Conservation (phyloP, 345 rosid species). For the Gossypium australe region DNA sequence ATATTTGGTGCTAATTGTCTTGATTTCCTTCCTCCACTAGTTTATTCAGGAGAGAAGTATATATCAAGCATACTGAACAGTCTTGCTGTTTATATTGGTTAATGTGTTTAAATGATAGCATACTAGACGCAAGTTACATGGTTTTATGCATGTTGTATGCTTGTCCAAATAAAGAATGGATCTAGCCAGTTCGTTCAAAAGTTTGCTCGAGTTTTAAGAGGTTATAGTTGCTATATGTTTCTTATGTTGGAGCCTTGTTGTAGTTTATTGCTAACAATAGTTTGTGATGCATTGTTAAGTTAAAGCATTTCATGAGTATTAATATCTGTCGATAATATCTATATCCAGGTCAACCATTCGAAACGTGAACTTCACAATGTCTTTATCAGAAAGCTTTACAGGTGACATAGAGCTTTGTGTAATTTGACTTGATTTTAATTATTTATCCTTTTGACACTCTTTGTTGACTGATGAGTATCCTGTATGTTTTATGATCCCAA, state of each 20-base stretch:
- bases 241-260: background rate
- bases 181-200: background rate
- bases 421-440: background rate
- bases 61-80: background rate
- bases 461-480: constrained; percentile 3
- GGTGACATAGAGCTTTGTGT: constrained; percentile 35
- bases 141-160: background rate
- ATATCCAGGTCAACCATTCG: constrained; percentile 78
- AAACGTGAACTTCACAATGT: constrained; percentile 95
- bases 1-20: background rate
- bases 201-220: background rate
- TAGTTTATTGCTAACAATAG: background rate
- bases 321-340: constrained; percentile 8
- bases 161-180: background rate
- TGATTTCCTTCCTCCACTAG: background rate
- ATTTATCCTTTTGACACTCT: background rate
- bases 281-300: background rate
- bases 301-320: background rate
- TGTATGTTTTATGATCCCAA: constrained; percentile 16
- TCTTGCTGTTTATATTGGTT: background rate
- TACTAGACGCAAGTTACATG: background rate
- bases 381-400: constrained; percentile 91
- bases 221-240: background rate
- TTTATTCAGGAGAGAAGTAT: background rate
- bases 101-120: background rate